Conservation (phyloP, 495 filamentous ascomycete species). For the Copromyces sp. region DNA sequence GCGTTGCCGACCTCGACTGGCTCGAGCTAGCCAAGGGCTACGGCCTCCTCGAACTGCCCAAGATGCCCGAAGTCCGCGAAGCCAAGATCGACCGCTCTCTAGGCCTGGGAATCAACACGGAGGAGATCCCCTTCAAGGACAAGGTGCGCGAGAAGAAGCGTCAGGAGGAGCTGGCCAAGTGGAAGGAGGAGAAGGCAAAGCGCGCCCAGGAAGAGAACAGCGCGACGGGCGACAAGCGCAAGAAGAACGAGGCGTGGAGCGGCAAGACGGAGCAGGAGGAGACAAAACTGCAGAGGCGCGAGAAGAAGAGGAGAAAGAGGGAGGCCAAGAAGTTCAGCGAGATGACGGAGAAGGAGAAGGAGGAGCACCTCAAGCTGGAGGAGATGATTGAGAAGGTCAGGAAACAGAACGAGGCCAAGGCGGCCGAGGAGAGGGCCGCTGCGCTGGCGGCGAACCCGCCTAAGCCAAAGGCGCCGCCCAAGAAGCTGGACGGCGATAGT, state of each 20-base stretch:
- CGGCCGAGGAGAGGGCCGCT: conserved; percentile 21
- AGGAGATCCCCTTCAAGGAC: conserved; percentile 61
- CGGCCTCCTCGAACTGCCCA: conserved; percentile 71
- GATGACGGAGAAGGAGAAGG: conserved; percentile 66
- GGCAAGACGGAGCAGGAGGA: conserved; percentile 64
- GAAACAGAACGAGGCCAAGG: conserved; percentile 41
- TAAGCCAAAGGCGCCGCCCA: conserved; percentile 29
- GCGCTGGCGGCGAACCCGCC: conserved; percentile 48
- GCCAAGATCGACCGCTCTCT: conserved; percentile 61
- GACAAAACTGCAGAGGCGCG: conserved; percentile 52
- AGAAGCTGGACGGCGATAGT: conserved; percentile 3
- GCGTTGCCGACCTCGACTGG: conserved; percentile 75
- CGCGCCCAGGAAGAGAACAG: conserved; percentile 16
- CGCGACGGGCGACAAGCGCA: conserved; percentile 27
- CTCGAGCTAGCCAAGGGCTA: conserved; percentile 67
- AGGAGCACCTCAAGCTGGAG: conserved; percentile 59
- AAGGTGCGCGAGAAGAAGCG: conserved; percentile 65
- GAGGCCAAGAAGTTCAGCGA: conserved; percentile 57
- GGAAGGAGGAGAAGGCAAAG: conserved; percentile 18
- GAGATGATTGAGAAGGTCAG: conserved; percentile 64
- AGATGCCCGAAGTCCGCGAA: conserved; percentile 81
- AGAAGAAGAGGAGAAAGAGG: conserved; percentile 61
- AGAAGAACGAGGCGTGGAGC: conserved; percentile 69
- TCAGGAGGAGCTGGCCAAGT: conserved; percentile 32
- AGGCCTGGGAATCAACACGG: conserved; percentile 75